phyloP scores from a whole-genome alignment of 2,329 filamentous ascomycete species.

The Xylariaceae sp. region DNA sequence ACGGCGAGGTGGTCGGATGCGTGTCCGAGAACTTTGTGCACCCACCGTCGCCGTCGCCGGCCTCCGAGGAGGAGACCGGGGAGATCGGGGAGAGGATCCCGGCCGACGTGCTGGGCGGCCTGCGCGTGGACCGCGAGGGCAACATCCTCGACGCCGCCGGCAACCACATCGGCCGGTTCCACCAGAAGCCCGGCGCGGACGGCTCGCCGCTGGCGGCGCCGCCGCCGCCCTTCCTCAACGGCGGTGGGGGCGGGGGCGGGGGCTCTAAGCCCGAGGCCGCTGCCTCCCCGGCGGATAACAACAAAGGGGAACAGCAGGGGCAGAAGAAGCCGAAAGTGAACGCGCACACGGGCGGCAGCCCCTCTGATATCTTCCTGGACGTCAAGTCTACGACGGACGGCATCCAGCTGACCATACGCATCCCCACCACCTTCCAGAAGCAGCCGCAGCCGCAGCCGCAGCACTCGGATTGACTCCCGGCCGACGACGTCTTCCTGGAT shows the following conservation, averaged over 20 bases:
- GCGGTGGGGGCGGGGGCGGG: constrained; percentile 1
- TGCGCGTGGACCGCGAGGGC: constrained; percentile 35
- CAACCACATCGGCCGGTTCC: constrained; percentile 40
- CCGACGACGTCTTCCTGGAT: background rate
- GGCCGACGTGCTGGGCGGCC: constrained; percentile 21
- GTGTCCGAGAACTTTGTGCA: constrained; percentile 34
- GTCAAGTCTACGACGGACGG: constrained; percentile 50
- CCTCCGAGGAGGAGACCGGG: too few relatives aligned
- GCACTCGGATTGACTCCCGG: constrained; percentile 9
- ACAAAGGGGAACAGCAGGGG: constrained; percentile 16
- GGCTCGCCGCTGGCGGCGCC: constrained; percentile 7
- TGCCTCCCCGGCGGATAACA: constrained; percentile 4
- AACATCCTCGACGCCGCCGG: constrained; percentile 39
- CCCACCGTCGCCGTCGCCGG: constrained; percentile 15
- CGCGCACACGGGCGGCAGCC: constrained; percentile 33
- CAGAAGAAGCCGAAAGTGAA: constrained; percentile 21
- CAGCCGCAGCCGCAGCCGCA: too few relatives aligned
- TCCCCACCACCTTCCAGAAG: constrained; percentile 45
- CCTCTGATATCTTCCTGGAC: constrained; percentile 49
- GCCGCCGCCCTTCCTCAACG: constrained; percentile 11
- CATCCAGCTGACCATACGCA: constrained; percentile 50
- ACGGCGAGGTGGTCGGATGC: constrained; percentile 36
- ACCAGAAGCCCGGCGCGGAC: constrained; percentile 27
- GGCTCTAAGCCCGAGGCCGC: constrained; percentile 1
- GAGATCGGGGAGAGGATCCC: too few relatives aligned